Conservation (phyloP, 805 yeast species). For the Sungouiozyma ichnusensis region DNA sequence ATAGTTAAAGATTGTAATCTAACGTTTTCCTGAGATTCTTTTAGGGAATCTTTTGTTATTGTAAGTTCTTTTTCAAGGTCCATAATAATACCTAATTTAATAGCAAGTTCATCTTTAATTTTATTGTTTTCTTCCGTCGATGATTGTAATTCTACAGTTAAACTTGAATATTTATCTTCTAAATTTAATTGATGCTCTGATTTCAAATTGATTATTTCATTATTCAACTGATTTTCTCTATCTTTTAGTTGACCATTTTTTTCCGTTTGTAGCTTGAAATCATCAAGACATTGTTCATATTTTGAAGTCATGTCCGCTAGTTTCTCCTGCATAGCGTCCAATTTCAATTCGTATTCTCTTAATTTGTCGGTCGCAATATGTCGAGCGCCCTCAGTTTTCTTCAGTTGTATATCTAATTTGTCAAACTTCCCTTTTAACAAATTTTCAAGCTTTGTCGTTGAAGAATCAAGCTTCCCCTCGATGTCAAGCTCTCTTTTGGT, state of each 20-base stretch:
- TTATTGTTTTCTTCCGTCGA: background rate
- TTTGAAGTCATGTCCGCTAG: background rate
- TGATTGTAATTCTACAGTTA: background rate
- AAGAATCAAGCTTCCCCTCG: background rate
- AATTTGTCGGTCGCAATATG: background rate
- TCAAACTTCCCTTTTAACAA: background rate
- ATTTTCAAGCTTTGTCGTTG: background rate
- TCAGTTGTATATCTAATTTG: background rate
- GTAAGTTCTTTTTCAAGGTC: background rate
- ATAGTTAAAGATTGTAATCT: slow-evolving; percentile 1
- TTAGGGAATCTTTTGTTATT: background rate
- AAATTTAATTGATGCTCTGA: background rate
- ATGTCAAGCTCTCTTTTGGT: background rate
- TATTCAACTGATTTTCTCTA: background rate
- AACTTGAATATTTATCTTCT: background rate
- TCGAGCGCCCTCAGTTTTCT: background rate
- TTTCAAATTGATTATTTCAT: background rate
- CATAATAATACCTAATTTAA: background rate
- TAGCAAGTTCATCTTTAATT: background rate
- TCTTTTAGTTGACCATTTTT: background rate
- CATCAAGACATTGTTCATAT: background rate
- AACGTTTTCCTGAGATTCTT: background rate
- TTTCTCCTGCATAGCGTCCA: no score
- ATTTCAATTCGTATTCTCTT: background rate
- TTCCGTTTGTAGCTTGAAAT: background rate